Evolutionary conservation across 768 basidiomycete genomes (phyloP).

Genomic region (Pulveroboletus frians): DNA sequence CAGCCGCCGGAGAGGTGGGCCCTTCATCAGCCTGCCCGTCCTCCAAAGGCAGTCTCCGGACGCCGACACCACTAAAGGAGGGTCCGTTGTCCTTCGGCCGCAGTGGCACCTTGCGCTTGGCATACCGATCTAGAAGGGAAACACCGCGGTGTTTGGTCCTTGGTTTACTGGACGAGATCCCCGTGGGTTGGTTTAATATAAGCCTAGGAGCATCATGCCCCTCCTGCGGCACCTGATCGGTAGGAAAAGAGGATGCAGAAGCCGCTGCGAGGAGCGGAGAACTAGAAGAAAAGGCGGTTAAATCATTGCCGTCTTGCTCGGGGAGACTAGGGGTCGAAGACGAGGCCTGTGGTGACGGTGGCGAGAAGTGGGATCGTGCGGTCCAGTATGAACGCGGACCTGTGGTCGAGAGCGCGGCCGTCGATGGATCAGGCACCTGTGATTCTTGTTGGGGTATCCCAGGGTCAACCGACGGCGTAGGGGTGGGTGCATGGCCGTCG

Average conservation of each 20-base stretch:
- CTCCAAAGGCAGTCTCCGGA: neutral
- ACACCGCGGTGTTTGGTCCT: constrained; percentile 8
- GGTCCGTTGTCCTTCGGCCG: constrained; percentile 21
- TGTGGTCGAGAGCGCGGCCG: constrained; percentile 17
- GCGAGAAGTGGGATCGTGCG: constrained; percentile 15
- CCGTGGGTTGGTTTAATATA: constrained; percentile 20
- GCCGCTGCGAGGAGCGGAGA: constrained; percentile 17
- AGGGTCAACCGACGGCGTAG: neutral
- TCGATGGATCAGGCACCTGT: constrained; percentile 13
- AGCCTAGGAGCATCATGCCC: constrained; percentile 15
- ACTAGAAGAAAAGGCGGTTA: constrained; percentile 21
- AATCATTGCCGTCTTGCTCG: constrained; percentile 8
- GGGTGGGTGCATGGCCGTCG: constrained; percentile 20
- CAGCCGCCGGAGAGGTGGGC: constrained; percentile 55
- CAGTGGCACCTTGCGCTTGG: constrained; percentile 7
- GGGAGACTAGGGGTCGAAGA: constrained; percentile 14
- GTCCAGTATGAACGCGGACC: constrained; percentile 22
- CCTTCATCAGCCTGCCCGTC: constrained; percentile 19
- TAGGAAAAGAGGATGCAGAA: constrained; percentile 9
- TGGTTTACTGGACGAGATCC: constrained; percentile 2
- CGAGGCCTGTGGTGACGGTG: constrained; percentile 9
- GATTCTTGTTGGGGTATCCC: constrained; percentile 1
- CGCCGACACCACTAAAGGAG: constrained; percentile 18
- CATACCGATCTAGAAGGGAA: constrained; percentile 11
- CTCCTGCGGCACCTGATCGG: constrained; percentile 4